These are phyloP conservation scores for Tolypocladium sp. DNA, from an alignment of 2,329 filamentous ascomycete species.

Conservation along the genomic window DNA sequence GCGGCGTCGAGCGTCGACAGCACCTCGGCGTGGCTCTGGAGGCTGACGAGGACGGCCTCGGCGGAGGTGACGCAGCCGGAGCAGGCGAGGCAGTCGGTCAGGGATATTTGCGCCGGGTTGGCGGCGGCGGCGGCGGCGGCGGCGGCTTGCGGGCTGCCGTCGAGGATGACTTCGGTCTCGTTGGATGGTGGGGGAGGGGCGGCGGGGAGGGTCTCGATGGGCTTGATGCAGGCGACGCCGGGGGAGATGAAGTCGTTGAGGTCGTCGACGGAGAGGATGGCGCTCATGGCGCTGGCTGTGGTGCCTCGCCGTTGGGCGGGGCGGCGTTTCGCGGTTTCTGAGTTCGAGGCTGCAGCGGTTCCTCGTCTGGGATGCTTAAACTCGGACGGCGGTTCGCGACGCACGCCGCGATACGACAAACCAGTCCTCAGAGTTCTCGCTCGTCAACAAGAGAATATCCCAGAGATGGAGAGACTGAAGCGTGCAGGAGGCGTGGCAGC, in stretches of 20 bases:
- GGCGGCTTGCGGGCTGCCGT: constrained; percentile 58
- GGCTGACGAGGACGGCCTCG: constrained; percentile 88
- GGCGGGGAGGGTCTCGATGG: constrained; percentile 79
- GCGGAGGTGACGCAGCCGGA: constrained; percentile 96
- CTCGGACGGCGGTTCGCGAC: neutral
- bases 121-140: constrained; percentile 47
- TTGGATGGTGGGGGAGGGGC: constrained; percentile 27
- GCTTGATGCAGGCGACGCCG: constrained; percentile 96
- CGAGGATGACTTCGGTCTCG: constrained; percentile 83
- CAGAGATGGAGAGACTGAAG: neutral
- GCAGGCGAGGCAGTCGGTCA: constrained; percentile 95
- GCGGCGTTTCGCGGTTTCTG: neutral
- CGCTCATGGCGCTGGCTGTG: constrained; percentile 60
- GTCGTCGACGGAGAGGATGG: constrained; percentile 92
- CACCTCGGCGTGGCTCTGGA: constrained; percentile 91
- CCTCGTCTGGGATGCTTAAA: neutral
- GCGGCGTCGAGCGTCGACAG: constrained; percentile 68
- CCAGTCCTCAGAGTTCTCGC: neutral
- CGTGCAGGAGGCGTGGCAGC: neutral
- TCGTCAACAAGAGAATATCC: no score
- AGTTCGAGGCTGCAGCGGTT: neutral
- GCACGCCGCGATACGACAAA: neutral
- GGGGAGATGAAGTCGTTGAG: constrained; percentile 99
- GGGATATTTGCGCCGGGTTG: constrained; percentile 79
- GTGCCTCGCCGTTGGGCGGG: neutral